Conservation (phyloP, 2,329 filamentous ascomycete genomes). For the Diaporthe sp. region DNA sequence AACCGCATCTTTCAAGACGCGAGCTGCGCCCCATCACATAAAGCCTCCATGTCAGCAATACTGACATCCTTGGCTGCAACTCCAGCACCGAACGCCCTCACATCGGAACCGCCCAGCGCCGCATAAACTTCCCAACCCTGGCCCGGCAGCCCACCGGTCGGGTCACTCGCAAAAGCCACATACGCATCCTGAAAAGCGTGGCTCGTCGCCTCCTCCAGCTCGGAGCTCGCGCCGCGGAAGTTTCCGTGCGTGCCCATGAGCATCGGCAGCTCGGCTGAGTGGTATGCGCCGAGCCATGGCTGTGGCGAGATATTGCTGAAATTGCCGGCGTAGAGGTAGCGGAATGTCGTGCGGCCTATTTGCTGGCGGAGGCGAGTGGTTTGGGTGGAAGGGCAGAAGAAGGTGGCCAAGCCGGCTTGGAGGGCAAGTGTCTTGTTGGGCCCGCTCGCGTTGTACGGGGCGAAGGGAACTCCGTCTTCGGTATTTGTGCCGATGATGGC, state of each 20-base stretch:
- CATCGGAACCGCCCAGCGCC: neutral
- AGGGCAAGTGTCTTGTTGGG: conserved; percentile 27
- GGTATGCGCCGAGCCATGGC: conserved; percentile 39
- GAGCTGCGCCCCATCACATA: neutral
- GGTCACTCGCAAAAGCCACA: conserved; percentile 46
- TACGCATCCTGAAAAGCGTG: conserved; percentile 43
- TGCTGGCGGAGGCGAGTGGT: conserved; percentile 37
- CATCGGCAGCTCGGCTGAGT: conserved; percentile 37
- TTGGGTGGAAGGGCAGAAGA: conserved; percentile 16
- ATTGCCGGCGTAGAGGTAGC: conserved; percentile 40
- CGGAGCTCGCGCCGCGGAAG: conserved; percentile 25
- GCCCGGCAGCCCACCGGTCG: conserved; percentile 60
- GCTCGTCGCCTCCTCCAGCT: conserved; percentile 33
- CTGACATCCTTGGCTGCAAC: conserved; percentile 12
- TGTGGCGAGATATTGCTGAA: conserved; percentile 37
- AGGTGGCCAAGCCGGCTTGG: conserved; percentile 29
- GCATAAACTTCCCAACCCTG: conserved; percentile 40
- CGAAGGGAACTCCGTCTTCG: conserved; percentile 28
- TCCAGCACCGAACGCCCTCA: conserved; percentile 9
- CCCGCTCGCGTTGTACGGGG: conserved; percentile 26
- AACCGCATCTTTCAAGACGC: neutral
- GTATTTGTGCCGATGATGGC: conserved; percentile 35
- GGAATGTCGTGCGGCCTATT: conserved; percentile 32
- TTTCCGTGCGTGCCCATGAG: conserved; percentile 34
- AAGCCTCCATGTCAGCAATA: conserved; percentile 14